Base-by-base conservation (phyloP, 345 rosid species). In the Eucalyptus virginea region DNA sequence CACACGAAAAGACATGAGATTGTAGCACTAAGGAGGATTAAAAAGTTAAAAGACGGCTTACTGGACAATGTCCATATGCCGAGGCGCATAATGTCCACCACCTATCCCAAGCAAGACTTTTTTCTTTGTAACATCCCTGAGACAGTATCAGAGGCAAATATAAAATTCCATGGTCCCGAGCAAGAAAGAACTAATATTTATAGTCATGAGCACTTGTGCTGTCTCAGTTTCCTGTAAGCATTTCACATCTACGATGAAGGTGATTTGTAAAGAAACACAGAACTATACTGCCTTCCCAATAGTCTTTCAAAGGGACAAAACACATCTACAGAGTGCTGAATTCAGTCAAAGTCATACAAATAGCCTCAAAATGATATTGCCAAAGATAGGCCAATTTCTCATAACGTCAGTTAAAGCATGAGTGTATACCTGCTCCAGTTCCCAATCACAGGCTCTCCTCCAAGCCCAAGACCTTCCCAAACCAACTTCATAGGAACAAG, bases 51-150 rank as follows among this genome's bases (percentile, higher is more conserved):
- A 26, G 88, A 93, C 0, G 18, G 28, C 99, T 94, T 94, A 98
- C 99, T 89, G 45, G 88, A 88, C 98, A 89, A 97, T 91, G 91
- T 97, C 99, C 98, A 93, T 96, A 88, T 98, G 99, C 77, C 98
- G 96, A 89, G 99, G 99, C 48, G 97, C 99, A 88, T 97, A 98
- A 91, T 98, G 99, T 88, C 99, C 99, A 87, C 99, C 98, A 81
- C 99, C 99, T 86, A 98, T 92, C 85, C 98, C 99, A 87, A 97
- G 90, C 47, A 98, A 99, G 69, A 97, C 97, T 89, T 93, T 98
- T 87, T 92, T 92, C 88, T 92, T 95, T 21, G 91, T 90, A n/a
- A 85, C 93, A 87, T 92, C 95, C 91, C 98, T 98, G 32, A 86
- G 50, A 62, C 24, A 48, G 32, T 54, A 32, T 48, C 14, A 88